Evolutionary conservation across 225 moss, liverwort and hornwort genomes (phyloP).

Genomic region (Pleurozium schreberi): DNA sequence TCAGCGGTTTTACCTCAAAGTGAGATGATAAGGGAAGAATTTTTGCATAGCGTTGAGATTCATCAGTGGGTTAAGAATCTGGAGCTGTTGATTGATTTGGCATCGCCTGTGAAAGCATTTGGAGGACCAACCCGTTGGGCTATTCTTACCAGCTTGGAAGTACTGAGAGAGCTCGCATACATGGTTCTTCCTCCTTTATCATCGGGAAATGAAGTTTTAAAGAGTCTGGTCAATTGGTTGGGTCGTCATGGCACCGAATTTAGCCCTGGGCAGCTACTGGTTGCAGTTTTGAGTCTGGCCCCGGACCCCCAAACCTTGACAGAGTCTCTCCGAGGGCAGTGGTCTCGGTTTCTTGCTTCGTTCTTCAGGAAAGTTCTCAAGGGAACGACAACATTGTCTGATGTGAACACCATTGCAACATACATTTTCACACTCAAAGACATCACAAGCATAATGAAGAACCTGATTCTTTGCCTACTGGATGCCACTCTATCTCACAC

Average conservation of each 20-base stretch:
- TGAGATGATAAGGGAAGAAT: constrained; percentile 4
- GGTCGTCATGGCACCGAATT: constrained; percentile 11
- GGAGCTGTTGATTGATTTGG: constrained; percentile 27
- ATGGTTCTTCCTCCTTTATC: constrained; percentile 18
- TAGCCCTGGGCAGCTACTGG: constrained; percentile 29
- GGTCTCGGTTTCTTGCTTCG: constrained; percentile 24
- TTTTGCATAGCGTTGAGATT: constrained; percentile 9
- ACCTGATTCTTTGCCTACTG: constrained; percentile 13
- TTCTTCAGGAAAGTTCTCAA: constrained; percentile 34
- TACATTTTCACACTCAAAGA: constrained; percentile 20
- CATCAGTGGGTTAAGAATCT: constrained; percentile 21
- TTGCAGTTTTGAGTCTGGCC: constrained; percentile 9
- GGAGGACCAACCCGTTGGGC: constrained; percentile 25
- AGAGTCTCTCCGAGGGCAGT: neutral
- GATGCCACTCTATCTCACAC: constrained; percentile 17
- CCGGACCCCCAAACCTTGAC: constrained; percentile 11
- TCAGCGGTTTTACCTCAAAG: constrained; percentile 15
- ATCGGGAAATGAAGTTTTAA: neutral
- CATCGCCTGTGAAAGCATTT: constrained; percentile 17
- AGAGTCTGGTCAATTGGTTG: constrained; percentile 24
- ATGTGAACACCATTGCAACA: constrained; percentile 25
- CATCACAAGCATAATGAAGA: constrained; percentile 29
- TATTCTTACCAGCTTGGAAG: constrained; percentile 31
- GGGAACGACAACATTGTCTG: constrained; percentile 13
- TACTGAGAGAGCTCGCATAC: constrained; percentile 24